Base-by-base conservation (phyloP, 257 asterid genomes). In the Primulina huaijiensis region DNA sequence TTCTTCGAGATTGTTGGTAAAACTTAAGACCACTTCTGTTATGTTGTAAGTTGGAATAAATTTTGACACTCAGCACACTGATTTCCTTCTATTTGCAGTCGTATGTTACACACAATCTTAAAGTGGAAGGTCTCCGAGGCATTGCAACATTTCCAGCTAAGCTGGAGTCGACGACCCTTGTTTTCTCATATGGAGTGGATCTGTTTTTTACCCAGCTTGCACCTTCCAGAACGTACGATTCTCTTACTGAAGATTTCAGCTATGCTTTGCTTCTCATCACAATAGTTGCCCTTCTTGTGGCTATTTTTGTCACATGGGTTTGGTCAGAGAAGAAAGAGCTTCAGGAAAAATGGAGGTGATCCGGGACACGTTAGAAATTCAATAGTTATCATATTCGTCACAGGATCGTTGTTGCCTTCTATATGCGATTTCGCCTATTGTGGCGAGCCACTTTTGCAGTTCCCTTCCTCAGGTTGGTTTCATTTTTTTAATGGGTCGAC, bases 271-370 rank as follows among this genome's bases (percentile, higher is more conserved):
- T 93, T 64, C 90, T 93, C 23, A 71, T 93, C 65, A 93, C 99
- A 40, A 93, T 93, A 57, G 89, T 85, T 67, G 99, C 86, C 68
- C 96, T 94, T 58, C 62, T 90, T 30, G 76, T 83, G 67, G 96
- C 97, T 0, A 94, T 94, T 60, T 81, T 94, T 16, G 90, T 88
- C 17, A 89, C 97, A 2, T 94, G 97, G 97, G 81, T 91, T 62
- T 87, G 87, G 95, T 94, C 99, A 0, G 97, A 94, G 85, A 89
- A 77, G 84, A 94, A 91, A 78, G 99, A 91, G 60, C 85, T 94
- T 74, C 97, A 94, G 87, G 99, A 91, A 64, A 94, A 91, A 82
- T 94, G 99, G 99, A 94, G 90, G 80, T 91, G 86, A 94, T 25
- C 17, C 50, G n/a, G 68, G 69, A 62, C 72, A 40, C 31, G 62